Evolutionary conservation across 2,329 filamentous ascomycete genomes (phyloP).

Genomic region (Cadophora gregata): DNA sequence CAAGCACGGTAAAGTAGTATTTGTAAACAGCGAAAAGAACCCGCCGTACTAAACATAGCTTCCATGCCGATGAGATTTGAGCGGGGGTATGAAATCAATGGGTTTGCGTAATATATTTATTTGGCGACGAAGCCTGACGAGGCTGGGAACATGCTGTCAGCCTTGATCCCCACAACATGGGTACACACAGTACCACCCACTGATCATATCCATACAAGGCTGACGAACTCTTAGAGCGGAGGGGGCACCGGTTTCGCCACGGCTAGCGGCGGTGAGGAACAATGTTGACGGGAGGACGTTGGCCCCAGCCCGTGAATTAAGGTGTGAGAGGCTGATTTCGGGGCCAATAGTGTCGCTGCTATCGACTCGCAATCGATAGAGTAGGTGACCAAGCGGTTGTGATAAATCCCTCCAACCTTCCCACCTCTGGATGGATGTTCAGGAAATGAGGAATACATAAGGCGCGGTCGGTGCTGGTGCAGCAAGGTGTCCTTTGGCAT

Average conservation of each 20-base stretch:
- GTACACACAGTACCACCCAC: too few species aligned
- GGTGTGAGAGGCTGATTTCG: constrained; percentile 20
- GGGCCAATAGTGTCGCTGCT: constrained; percentile 26
- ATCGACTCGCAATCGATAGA: constrained; percentile 26
- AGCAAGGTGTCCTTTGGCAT: constrained; percentile 6
- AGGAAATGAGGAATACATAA: constrained; percentile 17
- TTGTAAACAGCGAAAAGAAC: background rate
- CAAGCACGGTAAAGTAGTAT: background rate
- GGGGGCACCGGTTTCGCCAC: background rate
- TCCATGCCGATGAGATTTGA: background rate
- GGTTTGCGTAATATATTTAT: background rate
- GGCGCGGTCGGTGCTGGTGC: background rate
- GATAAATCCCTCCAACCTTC: background rate
- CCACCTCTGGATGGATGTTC: background rate
- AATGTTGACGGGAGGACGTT: constrained; percentile 1
- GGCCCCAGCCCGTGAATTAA: constrained; percentile 12
- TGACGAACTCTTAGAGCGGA: background rate
- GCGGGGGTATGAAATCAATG: background rate
- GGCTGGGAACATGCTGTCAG: background rate
- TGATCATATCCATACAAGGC: background rate
- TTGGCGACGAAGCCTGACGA: background rate
- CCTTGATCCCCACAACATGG: constrained; percentile 16
- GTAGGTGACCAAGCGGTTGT: constrained; percentile 9
- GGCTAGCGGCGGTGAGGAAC: constrained; percentile 9
- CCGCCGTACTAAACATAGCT: background rate